These are phyloP conservation scores for Zygosaccharomyces gambellarensis DNA, from an alignment of 805 yeast species.

Conservation along the genomic window DNA sequence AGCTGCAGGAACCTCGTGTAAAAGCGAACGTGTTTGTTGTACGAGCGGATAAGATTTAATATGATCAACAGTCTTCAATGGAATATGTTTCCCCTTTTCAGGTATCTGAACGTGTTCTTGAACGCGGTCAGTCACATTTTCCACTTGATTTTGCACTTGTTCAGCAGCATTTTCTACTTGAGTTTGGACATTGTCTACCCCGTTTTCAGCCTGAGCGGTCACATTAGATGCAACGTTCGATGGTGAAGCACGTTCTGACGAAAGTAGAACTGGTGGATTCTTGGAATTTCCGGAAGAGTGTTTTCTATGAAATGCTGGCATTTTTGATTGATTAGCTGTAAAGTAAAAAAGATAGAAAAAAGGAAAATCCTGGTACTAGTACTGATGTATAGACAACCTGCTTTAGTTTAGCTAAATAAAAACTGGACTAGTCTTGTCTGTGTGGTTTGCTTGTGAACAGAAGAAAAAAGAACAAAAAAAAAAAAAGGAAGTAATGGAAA, in stretches of 20 bases:
- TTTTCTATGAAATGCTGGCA: slow-evolving; percentile 18
- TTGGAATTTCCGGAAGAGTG: slow-evolving; percentile 12
- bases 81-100: slow-evolving; percentile 4
- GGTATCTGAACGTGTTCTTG: slow-evolving; percentile 1
- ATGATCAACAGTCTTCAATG: slow-evolving; percentile 38
- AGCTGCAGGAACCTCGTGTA: slow-evolving; percentile 37
- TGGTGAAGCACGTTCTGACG: slow-evolving; percentile 11
- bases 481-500: neutral
- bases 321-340: slow-evolving; percentile 1
- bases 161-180: slow-evolving; percentile 8
- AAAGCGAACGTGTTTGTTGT: slow-evolving; percentile 36
- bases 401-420: neutral
- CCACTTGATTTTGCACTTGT: slow-evolving; percentile 1
- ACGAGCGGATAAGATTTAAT: slow-evolving; percentile 47
- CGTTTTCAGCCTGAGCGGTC: slow-evolving; percentile 4
- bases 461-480: neutral
- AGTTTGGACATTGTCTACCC: slow-evolving; percentile 7
- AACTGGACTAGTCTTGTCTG: slow-evolving; percentile 1
- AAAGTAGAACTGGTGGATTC: slow-evolving; percentile 12
- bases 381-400: neutral
- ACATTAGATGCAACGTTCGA: slow-evolving; percentile 1
- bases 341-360: neutral
- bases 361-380: neutral
- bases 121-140: neutral
- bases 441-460: neutral